Base-by-base conservation (phyloP, 1,139 yeast species). In the Yamadazyma mexicana region DNA sequence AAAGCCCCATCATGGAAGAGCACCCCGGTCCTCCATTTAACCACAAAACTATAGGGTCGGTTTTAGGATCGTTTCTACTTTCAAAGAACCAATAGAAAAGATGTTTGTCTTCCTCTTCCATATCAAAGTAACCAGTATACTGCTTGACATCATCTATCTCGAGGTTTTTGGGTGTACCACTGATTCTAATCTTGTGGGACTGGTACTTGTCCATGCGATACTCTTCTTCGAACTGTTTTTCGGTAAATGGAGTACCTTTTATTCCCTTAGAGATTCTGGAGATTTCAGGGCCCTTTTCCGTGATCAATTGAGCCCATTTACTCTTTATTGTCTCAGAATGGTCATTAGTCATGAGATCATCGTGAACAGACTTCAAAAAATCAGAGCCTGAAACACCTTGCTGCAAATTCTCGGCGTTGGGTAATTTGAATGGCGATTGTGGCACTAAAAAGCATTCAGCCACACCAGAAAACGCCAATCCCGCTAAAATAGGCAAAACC, bases 1-100 rank as follows among this genome's bases (percentile, higher is more conserved):
- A 59, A 0, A 96, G 96, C 2, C 98, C 98, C 22, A 22, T 35
- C 94, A 91, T 81, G 0, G 96, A 87, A 3, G 97, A 88, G 59
- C 98, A 92, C 0, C 98, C 98, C 0, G 96, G 96, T 0, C 95
- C 95, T 33, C 98, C 98, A 61, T 92, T 92, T 22, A 92, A 71
- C 98, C 98, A 92, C 41, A 89, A 72, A 7, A 82, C 74, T 39
- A 86, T 70, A 6, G 95, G 95, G 59, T 87, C 95, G 43, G 73
- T 85, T 49, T 66, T 66, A 14, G 95, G 95, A 62, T 86, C 92
- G 56, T 83, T 84, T 65, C 95, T 78, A 34, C 91, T 82, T 59
- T 87, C 95, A 54, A 87, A 87, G 52, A 82, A 79, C 92, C 92
- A 84, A 60, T 81, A 84, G 61, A 85, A 85, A 52, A 82, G 79